Conservation (phyloP, 495 filamentous ascomycete species). For the Parathielavia hyrcaniae region DNA sequence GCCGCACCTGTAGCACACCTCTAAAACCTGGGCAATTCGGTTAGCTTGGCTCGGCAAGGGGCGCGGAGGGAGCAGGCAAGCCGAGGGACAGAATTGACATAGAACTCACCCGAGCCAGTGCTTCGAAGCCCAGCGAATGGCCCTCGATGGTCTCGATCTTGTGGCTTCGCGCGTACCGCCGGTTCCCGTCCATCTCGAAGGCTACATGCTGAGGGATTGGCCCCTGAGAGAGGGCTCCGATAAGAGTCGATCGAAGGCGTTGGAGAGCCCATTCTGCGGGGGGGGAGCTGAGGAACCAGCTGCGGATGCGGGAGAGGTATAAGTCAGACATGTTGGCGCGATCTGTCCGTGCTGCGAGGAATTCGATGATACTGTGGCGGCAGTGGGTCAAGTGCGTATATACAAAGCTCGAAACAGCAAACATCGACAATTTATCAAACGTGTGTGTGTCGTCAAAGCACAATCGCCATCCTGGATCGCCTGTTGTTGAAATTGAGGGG, state of each 20-base stretch:
- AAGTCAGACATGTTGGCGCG: conserved; percentile 42
- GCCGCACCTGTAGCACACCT: conserved; percentile 95
- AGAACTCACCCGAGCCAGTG: conserved; percentile 64
- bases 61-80: background rate
- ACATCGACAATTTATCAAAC: background rate
- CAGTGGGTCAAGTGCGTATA: background rate
- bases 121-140: conserved; percentile 95
- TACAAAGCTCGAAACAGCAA: background rate
- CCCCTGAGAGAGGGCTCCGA: conserved; percentile 81
- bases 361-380: background rate
- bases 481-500: background rate
- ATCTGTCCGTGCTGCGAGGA: background rate
- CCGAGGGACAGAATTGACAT: background rate
- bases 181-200: conserved; percentile 98
- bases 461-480: conserved; percentile 3
- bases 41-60: conserved; percentile 4
- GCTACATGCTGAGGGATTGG: conserved; percentile 90
- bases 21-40: conserved; percentile 60
- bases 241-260: conserved; percentile 68
- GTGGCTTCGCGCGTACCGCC: conserved; percentile 80
- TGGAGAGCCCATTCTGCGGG: conserved; percentile 77
- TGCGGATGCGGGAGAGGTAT: conserved; percentile 67
- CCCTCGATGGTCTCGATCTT: conserved; percentile 95
- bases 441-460: background rate
- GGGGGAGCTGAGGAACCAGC: conserved; percentile 84